These are phyloP conservation scores for Polytrichum commune DNA, from an alignment of 225 moss, liverwort and hornwort species.

Conservation along the genomic window DNA sequence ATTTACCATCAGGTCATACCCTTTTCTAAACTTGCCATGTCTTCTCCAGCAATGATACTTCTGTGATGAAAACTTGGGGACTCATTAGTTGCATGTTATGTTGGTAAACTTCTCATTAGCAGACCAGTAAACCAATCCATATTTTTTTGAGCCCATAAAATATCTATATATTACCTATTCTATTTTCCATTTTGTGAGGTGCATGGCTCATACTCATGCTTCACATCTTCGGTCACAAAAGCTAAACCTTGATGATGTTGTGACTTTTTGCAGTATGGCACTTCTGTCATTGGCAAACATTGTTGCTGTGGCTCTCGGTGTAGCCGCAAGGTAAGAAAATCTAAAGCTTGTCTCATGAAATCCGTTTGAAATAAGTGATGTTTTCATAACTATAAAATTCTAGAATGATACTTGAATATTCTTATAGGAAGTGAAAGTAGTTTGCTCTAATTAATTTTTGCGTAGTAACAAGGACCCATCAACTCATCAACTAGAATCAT, in stretches of 20 bases:
- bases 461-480: too few relatives aligned
- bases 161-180: too few relatives aligned
- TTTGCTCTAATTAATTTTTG: too few relatives aligned
- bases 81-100: not conserved
- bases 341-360: too few relatives aligned
- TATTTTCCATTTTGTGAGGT: too few relatives aligned
- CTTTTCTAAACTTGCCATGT: not conserved
- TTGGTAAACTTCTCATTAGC: not conserved
- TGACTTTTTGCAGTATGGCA: slow-evolving; percentile 9
- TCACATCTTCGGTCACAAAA: not conserved
- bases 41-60: not conserved
- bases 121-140: too few relatives aligned
- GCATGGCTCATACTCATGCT: not conserved
- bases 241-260: not conserved
- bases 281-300: slow-evolving; percentile 12
- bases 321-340: slow-evolving; percentile 10
- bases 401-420: too few relatives aligned
- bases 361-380: too few relatives aligned
- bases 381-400: too few relatives aligned
- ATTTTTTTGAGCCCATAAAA: too few relatives aligned
- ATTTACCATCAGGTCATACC: slow-evolving; percentile 9
- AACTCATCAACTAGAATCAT: too few relatives aligned
- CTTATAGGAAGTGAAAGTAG: too few relatives aligned
- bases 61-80: not conserved
- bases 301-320: slow-evolving; percentile 10